These are phyloP conservation scores for Posidonia australis DNA, from an alignment of 106 monocot genomes.

Conservation along the genomic window DNA sequence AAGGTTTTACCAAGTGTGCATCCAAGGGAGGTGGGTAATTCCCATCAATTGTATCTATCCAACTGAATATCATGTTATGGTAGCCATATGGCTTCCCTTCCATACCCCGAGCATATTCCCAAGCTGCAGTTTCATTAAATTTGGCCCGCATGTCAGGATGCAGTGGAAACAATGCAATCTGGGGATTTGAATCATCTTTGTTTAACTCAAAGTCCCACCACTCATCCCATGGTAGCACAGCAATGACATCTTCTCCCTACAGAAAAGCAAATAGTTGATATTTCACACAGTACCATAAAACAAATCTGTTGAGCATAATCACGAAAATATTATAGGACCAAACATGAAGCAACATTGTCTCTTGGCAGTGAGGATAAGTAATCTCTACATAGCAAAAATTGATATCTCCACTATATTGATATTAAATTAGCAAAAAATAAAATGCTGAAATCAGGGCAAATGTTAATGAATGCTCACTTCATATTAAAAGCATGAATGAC, in stretches of 20 bases:
- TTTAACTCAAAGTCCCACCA: constrained; percentile 26
- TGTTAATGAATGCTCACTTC: no score
- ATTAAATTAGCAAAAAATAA: no score
- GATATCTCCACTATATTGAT: neutral
- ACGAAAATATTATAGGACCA: neutral
- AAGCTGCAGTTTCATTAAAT: constrained; percentile 26
- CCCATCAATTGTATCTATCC: constrained; percentile 22
- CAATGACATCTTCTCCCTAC: constrained; percentile 25
- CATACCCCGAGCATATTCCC: constrained; percentile 29
- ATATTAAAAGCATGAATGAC: no score
- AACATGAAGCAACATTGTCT: no score
- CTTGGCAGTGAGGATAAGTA: no score
- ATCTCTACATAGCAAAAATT: neutral
- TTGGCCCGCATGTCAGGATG: constrained; percentile 22
- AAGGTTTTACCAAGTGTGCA: constrained; percentile 17
- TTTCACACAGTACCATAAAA: neutral
- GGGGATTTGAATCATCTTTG: constrained; percentile 26
- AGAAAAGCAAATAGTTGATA: constrained; percentile 1
- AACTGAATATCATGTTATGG: constrained; percentile 25
- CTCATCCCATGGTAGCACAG: constrained; percentile 22
- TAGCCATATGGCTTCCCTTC: constrained; percentile 27
- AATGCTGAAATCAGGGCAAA: no score
- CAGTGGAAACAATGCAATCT: constrained; percentile 20
- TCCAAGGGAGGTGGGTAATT: constrained; percentile 23
- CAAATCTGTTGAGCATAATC: neutral